Conservation (phyloP, 305 asterid species). For the Stenogyne calaminthoides region DNA sequence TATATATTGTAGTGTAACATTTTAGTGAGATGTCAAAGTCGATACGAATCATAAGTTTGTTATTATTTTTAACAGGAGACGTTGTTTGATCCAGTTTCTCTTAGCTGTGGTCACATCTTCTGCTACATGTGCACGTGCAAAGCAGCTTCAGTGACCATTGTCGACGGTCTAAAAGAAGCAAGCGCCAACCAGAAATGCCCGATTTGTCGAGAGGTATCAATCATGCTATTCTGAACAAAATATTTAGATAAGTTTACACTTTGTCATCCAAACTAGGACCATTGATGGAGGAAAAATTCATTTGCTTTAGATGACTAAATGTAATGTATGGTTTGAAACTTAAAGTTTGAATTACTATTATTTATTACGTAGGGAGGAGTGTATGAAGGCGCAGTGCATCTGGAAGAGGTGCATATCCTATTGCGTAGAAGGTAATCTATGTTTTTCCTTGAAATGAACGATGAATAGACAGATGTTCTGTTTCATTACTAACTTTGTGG, state of each 20-base stretch:
- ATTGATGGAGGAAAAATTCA: not conserved
- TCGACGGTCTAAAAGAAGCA: conserved; percentile 80
- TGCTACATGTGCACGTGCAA: conserved; percentile 94
- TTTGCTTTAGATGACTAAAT: not conserved
- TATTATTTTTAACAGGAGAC: conserved; percentile 65
- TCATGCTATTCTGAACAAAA: too few relatives aligned
- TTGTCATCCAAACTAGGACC: not conserved
- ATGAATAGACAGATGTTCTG: not conserved
- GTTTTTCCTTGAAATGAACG: not conserved
- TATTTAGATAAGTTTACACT: too few relatives aligned
- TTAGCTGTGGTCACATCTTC: conserved; percentile 87
- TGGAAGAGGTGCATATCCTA: conserved; percentile 89
- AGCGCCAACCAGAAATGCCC: conserved; percentile 62
- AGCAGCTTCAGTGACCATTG: conserved; percentile 80
- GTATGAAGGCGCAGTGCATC: conserved; percentile 66
- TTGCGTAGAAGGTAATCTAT: conserved; percentile 58
- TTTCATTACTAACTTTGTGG: not conserved
- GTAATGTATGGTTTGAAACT: too few relatives aligned
- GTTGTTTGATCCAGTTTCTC: conserved; percentile 86
- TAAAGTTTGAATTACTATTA: too few relatives aligned
- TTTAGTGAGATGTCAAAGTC: too few relatives aligned
- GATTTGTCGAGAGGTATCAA: conserved; percentile 80
- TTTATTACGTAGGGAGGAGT: conserved; percentile 52
- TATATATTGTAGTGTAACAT: too few relatives aligned
- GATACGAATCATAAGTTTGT: too few relatives aligned